These are phyloP conservation scores for Starmerella roubikii DNA, from an alignment of 805 yeast genomes.

Conservation along the genomic window DNA sequence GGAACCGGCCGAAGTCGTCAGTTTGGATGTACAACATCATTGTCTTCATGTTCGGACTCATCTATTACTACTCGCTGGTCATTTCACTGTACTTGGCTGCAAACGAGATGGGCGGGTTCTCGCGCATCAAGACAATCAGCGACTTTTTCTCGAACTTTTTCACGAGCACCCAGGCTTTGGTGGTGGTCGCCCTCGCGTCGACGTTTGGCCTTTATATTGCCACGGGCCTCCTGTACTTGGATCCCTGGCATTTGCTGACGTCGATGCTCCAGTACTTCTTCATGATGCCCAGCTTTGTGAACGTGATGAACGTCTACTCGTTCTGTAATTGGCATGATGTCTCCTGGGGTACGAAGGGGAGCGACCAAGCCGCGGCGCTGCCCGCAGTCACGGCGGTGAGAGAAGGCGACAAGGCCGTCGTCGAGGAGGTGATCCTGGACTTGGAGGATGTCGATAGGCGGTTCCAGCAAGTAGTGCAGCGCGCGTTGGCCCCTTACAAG, in stretches of 20 bases:
- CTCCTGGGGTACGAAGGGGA: slow-evolving; percentile 67
- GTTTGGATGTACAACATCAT: slow-evolving; percentile 40
- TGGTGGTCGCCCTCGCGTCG: slow-evolving; percentile 46
- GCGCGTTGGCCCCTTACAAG: slow-evolving; percentile 38
- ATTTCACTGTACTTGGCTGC: slow-evolving; percentile 48
- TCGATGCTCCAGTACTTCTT: slow-evolving; percentile 32
- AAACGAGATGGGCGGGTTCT: slow-evolving; percentile 33
- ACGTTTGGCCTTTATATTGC: slow-evolving; percentile 50
- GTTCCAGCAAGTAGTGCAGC: slow-evolving; percentile 34
- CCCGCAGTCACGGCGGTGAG: slow-evolving; percentile 39
- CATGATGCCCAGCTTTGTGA: slow-evolving; percentile 28
- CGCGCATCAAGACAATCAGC: slow-evolving; percentile 17
- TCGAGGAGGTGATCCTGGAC: slow-evolving; percentile 37
- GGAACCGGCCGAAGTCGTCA: slow-evolving; percentile 52
- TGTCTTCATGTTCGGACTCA: slow-evolving; percentile 43
- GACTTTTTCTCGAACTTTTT: slow-evolving; percentile 27
- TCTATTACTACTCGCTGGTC: slow-evolving; percentile 45
- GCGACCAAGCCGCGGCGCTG: slow-evolving; percentile 38
- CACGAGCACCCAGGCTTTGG: slow-evolving; percentile 37
- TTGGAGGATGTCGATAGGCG: slow-evolving; percentile 42
- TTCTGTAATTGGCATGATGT: slow-evolving; percentile 61
- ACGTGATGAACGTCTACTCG: slow-evolving; percentile 49
- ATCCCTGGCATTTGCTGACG: slow-evolving; percentile 54
- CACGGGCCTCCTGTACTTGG: slow-evolving; percentile 45
- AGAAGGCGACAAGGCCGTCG: slow-evolving; percentile 40